Conservation (phyloP, 1,284 basidiomycete species). For the Cutaneotrichosporon mucoides region DNA sequence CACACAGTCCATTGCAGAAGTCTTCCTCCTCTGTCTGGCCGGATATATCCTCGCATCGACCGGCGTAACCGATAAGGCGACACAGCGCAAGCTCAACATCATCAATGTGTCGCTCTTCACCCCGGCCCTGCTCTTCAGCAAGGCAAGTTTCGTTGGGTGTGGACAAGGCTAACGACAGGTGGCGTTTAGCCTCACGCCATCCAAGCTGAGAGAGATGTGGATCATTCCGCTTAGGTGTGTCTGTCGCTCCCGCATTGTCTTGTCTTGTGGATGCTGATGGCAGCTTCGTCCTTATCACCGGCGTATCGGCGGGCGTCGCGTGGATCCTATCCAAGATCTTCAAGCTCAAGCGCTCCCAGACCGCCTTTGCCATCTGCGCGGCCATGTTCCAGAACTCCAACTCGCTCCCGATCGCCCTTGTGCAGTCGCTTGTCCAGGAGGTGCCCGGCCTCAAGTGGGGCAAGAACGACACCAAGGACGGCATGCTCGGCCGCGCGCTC, state of each 20-base stretch:
- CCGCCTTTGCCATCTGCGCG: constrained; percentile 74
- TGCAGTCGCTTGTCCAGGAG: constrained; percentile 80
- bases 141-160: constrained; percentile 59
- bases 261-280: background rate
- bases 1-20: constrained; percentile 76
- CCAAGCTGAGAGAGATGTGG: constrained; percentile 82
- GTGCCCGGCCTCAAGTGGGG: constrained; percentile 81
- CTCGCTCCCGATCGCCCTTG: constrained; percentile 79
- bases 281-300: constrained; percentile 65
- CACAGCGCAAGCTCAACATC: constrained; percentile 66
- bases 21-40: constrained; percentile 78
- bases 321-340: constrained; percentile 47
- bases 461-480: constrained; percentile 69
- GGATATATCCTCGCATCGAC: constrained; percentile 75
- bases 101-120: constrained; percentile 74
- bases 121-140: constrained; percentile 85
- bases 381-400: constrained; percentile 61
- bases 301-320: constrained; percentile 55
- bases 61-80: constrained; percentile 81
- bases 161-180: constrained; percentile 25
- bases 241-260: no score
- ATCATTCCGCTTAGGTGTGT: constrained; percentile 78
- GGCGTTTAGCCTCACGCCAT: constrained; percentile 53
- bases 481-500: constrained; percentile 86
- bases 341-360: constrained; percentile 48